Evolutionary conservation across 441 rosid species (phyloP).

Genomic region (Mallotus japonicus): DNA sequence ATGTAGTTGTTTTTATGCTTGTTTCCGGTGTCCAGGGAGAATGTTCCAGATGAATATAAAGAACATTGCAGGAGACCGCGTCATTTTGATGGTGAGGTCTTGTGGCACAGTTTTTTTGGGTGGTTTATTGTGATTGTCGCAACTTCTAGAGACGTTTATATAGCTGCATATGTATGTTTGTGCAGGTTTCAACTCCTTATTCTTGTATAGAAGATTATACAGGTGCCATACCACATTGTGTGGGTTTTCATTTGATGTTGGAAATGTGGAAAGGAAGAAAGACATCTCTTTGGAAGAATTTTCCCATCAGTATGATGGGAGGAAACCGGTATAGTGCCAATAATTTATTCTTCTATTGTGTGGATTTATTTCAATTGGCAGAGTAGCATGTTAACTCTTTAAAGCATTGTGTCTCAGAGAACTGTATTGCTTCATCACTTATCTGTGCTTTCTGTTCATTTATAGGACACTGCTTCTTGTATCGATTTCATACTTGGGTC

Average conservation of each 20-base stretch:
- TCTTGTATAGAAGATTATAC: slow-evolving; percentile 82
- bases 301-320: slow-evolving; percentile 49
- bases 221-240: slow-evolving; percentile 71
- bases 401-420: background rate
- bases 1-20: background rate
- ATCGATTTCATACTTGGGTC: too few species aligned
- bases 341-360: background rate
- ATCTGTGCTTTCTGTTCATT: background rate
- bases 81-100: slow-evolving; percentile 63
- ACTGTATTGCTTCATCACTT: background rate
- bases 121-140: background rate
- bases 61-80: slow-evolving; percentile 40
- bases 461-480: background rate
- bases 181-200: slow-evolving; percentile 78
- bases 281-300: slow-evolving; percentile 62
- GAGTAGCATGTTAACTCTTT: too few species aligned
- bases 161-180: slow-evolving; percentile 7
- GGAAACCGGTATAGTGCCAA: slow-evolving; percentile 60
- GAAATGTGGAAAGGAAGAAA: slow-evolving; percentile 68
- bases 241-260: slow-evolving; percentile 63
- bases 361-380: background rate
- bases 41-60: slow-evolving; percentile 42
- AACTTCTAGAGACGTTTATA: background rate
- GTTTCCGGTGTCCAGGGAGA: slow-evolving; percentile 49
- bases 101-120: slow-evolving; percentile 8